A percentile compares a stretch with the other conserved stretches of the same genome.
Evolutionary conservation across 176 grass and related monocot species (phyloP).

Genomic region (Rhynchospora pubera): DNA sequence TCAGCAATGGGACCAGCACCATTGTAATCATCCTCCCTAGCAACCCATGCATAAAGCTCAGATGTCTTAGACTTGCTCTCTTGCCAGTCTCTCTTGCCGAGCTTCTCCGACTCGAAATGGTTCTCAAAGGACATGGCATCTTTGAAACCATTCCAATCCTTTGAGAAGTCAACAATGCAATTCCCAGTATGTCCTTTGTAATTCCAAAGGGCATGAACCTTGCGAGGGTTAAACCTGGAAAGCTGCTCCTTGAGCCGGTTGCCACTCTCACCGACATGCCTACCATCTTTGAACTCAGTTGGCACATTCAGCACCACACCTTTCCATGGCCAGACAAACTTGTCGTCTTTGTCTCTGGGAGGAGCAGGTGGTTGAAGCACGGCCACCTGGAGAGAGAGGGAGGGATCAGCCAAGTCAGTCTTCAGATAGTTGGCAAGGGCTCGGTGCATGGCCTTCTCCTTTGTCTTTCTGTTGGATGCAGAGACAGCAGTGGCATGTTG

Average conservation of each 20-base stretch:
- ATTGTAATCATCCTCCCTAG: conserved; percentile 38
- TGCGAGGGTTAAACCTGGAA: conserved; percentile 18
- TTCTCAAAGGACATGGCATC: conserved; percentile 43
- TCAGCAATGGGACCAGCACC: conserved; percentile 33
- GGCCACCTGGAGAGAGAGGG: background rate
- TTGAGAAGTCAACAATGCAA: conserved; percentile 43
- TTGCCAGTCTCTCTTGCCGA: conserved; percentile 37
- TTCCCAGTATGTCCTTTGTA: conserved; percentile 46
- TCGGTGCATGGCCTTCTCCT: conserved; percentile 53
- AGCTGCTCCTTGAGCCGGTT: conserved; percentile 28
- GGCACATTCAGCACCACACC: conserved; percentile 41
- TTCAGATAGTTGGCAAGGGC: conserved; percentile 45
- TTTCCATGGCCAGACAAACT: conserved; percentile 37
- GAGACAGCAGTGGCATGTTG: conserved; percentile 70
- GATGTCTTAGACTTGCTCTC: conserved; percentile 19
- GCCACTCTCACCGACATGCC: conserved; percentile 36
- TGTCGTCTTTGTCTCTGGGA: conserved; percentile 2
- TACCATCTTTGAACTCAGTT: conserved; percentile 38
- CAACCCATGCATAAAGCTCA: conserved; percentile 48
- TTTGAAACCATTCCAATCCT: conserved; percentile 49
- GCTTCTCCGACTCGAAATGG: conserved; percentile 39
- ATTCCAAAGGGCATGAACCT: conserved; percentile 48
- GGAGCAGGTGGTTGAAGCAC: background rate
- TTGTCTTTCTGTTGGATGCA: conserved; percentile 39
- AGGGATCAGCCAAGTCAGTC: background rate